phyloP scores from a whole-genome alignment of 768 basidiomycete species.

The Nidula microcarpa region DNA sequence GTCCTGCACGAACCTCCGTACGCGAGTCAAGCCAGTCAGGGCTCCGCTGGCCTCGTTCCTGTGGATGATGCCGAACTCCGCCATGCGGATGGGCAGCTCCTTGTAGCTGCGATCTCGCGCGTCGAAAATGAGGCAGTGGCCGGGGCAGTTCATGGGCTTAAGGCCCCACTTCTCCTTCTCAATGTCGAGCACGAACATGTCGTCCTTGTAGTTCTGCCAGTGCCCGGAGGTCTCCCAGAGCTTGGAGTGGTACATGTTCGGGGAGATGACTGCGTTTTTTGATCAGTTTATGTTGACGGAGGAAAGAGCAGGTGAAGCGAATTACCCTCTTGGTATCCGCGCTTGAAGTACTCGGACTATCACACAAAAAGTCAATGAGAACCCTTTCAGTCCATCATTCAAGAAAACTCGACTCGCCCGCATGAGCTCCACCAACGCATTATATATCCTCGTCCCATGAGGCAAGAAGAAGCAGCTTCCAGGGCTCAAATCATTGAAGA shows the following conservation, averaged over 20 bases:
- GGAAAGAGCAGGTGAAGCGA: slow-evolving; percentile 3
- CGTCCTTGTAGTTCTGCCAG: slow-evolving; percentile 97
- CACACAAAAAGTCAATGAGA: background rate
- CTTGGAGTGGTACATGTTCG: slow-evolving; percentile 95
- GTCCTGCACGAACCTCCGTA: slow-evolving; percentile 94
- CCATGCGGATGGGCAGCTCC: slow-evolving; percentile 96
- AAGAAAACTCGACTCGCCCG: slow-evolving; percentile 49
- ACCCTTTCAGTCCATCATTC: slow-evolving; percentile 3
- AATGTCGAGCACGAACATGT: slow-evolving; percentile 93
- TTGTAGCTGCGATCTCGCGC: slow-evolving; percentile 90
- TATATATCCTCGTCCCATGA: slow-evolving; percentile 96
- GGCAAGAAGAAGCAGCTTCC: slow-evolving; percentile 97
- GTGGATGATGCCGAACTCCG: slow-evolving; percentile 97
- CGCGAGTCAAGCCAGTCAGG: slow-evolving; percentile 87
- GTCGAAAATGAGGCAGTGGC: slow-evolving; percentile 95
- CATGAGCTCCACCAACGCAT: slow-evolving; percentile 87
- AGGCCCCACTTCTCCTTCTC: slow-evolving; percentile 96
- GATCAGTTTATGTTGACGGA: background rate
- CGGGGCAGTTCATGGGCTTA: slow-evolving; percentile 99
- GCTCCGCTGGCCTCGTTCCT: slow-evolving; percentile 96
- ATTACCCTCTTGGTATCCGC: slow-evolving; percentile 91
- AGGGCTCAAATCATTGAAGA: slow-evolving; percentile 96
- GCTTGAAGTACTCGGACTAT: slow-evolving; percentile 89
- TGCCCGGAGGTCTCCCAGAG: slow-evolving; percentile 99
- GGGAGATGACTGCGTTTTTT: slow-evolving; percentile 75